Conservation (phyloP, 495 filamentous ascomycete species). For the Mytilinidion resinicola region DNA sequence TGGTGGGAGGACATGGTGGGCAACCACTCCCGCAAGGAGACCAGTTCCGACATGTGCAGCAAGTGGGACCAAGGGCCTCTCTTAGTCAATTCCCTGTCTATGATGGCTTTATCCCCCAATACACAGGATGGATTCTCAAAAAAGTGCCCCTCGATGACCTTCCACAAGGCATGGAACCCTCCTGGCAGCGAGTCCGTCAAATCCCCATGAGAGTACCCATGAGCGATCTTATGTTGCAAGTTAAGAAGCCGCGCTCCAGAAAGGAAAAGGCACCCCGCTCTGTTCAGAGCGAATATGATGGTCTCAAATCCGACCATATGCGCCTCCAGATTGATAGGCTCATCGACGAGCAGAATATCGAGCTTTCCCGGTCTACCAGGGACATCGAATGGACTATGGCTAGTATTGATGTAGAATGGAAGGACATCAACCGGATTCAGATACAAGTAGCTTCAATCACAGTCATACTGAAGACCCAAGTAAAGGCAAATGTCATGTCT, state of each 20-base stretch:
- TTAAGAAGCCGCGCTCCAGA: neutral
- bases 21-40: neutral
- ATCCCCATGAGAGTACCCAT: neutral
- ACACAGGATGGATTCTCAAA: neutral
- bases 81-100: neutral
- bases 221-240: neutral
- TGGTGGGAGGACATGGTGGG: neutral
- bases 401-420: neutral
- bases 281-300: neutral
- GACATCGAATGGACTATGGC: constrained; percentile 1
- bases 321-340: constrained; percentile 2
- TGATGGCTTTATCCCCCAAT: neutral
- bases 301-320: neutral
- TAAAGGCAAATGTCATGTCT: neutral
- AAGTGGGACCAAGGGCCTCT: neutral
- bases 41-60: neutral
- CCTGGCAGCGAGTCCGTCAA: neutral
- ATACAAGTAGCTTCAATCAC: neutral
- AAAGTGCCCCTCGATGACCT: neutral
- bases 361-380: neutral
- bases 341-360: neutral
- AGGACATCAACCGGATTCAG: neutral
- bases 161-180: neutral
- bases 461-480: neutral
- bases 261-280: neutral